Evolutionary conservation across 2,329 filamentous ascomycete species (phyloP), one percentile per base, ranked within the genome.

Genomic region (Fulvia fulva): DNA sequence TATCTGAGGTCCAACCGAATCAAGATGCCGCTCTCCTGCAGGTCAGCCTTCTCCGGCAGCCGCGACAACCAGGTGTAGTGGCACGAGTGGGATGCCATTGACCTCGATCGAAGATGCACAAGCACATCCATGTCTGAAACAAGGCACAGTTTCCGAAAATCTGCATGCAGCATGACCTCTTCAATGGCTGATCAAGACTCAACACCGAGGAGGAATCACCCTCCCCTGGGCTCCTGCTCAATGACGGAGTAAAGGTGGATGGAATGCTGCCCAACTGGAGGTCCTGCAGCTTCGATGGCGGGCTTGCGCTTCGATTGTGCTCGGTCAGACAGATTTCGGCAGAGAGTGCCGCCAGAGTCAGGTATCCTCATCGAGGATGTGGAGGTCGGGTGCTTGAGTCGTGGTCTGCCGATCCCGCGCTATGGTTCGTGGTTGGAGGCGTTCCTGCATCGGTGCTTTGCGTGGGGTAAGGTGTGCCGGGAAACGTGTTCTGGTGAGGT

Each of bases 361-460:
- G 11, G n/a, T 19, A 32, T 50, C 37, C 47, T 19, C 22, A 50
- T 50, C 47, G 47, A 50, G 47, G 11, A 2, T 2, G 25, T 26
- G n/a, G 8, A 28, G 25, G 12, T 12, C 11, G 22, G n/a, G 23
- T 30, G 5, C 47, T 9, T 32, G 47, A 50, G 47, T 50, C 47
- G 47, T 30, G 47, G n/a, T 21, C 47, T 50, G 47, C 47, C 16
- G 47, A 50, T 50, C 47, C n/a, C 23, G 23, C 30, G 22, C 22
- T 50, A 32, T 50, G 47, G 47, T 28, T 50, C 26, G 47, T 32
- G 47, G 47, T 50, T 32, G 47, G n/a, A 26, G n/a, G 12, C 9
- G 47, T 50, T 50, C 47, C 47, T 50, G 47, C 47, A 50, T 50
- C 32, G 47, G 47, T 21, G 47, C 26, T n/a, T 12, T 50, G 30